Evolutionary conservation across 1,284 basidiomycete species (phyloP), one percentile per base, ranked within the genome.

Genomic region (Rhodotorula sp.): DNA sequence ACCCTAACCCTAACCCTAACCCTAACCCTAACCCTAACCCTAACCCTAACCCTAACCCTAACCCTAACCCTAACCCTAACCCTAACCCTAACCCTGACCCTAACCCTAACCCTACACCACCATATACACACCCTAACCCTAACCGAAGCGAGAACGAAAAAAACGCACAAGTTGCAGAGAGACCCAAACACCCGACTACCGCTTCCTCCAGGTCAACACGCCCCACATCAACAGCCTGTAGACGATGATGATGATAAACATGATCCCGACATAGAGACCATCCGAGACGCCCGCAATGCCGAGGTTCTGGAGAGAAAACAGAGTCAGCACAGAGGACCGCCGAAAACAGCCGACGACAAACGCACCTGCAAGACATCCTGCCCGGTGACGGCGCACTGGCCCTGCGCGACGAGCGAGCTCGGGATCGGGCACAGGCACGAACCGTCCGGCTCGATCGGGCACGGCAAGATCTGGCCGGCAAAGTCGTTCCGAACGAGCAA

Each of bases 401-500:
- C 74, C 48, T 61, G 70, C 47, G 47, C n/a, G 47, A 60, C 47
- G 70, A 79, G 76, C 23, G 78, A 77, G 68, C 76, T 77, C 26
- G 75, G 68, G 60, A 79, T 82, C 64, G 77, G 78, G 77, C 81
- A 82, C 55, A 77, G 71, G 70, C 80, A 80, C 47, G 58, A 70
- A 0, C 76, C 77, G 28, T 78, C 70, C 28, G 78, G 49, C 5
- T 55, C 54, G 34, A 49, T 34, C 10, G 57, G 50, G 75, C 86
- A 87, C 5, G 74, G 74, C 77, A 88, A 86, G 4, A 78, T 80
- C 28, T 86, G 76, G 0, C 85, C 85, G 28, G 79, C 77, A 43
- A 88, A 78, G 78, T 88, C 87, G 64, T 85, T 86, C 79, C 85
- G 77, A 50, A 80, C 80, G 31, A 83, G 77, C 45, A 82, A 74